Evolutionary conservation across 2,329 filamentous ascomycete genomes (phyloP).

Genomic region (Trichothecium roseum): DNA sequence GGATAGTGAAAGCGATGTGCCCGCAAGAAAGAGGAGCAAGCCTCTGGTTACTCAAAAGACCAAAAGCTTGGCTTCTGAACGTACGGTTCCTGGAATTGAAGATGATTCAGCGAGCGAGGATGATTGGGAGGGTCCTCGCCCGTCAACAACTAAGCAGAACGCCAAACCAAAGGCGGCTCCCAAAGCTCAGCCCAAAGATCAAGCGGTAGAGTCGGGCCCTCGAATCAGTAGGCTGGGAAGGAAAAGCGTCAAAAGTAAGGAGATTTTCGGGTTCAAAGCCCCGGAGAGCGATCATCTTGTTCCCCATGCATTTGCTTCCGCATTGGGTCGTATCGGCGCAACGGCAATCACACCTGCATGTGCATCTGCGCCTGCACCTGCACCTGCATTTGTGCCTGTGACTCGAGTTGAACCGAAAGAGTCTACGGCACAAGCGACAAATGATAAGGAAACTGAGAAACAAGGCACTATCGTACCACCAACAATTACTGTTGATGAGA

Average conservation of each 20-base stretch:
- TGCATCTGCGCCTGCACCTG: background rate
- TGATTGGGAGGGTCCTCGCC: slow-evolving; percentile 2
- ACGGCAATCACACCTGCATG: background rate
- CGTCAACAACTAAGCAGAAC: background rate
- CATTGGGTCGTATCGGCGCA: background rate
- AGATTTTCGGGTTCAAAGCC: slow-evolving; percentile 31
- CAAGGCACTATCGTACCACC: no score
- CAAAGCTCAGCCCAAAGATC: background rate
- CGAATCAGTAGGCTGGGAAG: slow-evolving; percentile 27
- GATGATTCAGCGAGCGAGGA: slow-evolving; percentile 1
- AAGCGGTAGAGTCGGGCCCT: slow-evolving; percentile 16
- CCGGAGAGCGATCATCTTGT: slow-evolving; percentile 7
- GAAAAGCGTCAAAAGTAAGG: slow-evolving; percentile 34
- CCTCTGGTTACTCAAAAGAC: no score
- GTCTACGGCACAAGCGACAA: no score
- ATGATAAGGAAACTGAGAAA: no score
- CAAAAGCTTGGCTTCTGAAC: no score
- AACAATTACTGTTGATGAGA: no score
- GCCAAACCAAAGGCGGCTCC: slow-evolving; percentile 1
- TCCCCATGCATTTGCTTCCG: slow-evolving; percentile 2
- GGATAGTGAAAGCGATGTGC: no score
- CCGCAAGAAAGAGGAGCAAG: no score
- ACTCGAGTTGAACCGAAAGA: background rate
- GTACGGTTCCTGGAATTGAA: background rate
- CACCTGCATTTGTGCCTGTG: background rate